Evolutionary conservation across 2,329 filamentous ascomycete species (phyloP).

Genomic region (Verticillium nonalfalfae): DNA sequence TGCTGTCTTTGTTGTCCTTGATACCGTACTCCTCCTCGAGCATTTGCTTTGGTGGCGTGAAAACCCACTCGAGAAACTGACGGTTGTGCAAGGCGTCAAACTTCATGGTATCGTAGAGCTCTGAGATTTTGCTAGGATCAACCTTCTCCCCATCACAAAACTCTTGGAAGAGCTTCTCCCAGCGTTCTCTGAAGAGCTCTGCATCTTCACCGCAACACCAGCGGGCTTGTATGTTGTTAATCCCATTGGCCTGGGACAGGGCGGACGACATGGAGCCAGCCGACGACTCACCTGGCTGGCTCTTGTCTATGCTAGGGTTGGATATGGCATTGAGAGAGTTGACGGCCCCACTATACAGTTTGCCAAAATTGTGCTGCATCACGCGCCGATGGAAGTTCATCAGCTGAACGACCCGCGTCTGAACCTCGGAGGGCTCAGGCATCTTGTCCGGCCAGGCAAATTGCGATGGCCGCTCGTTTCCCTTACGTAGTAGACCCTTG

Average conservation of each 20-base stretch:
- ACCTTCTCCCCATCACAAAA: conserved; percentile 97
- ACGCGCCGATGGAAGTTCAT: conserved; percentile 97
- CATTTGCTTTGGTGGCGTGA: conserved; percentile 77
- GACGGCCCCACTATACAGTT: conserved; percentile 62
- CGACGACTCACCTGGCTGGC: conserved; percentile 29
- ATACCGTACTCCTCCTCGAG: conserved; percentile 61
- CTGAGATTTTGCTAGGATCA: conserved; percentile 96
- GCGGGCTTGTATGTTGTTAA: conserved; percentile 72
- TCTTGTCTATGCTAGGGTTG: conserved; percentile 40
- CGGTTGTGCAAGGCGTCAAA: conserved; percentile 97
- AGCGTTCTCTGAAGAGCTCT: conserved; percentile 89
- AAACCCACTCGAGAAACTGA: conserved; percentile 95
- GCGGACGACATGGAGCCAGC: conserved; percentile 38
- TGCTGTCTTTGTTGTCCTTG: conserved; percentile 21
- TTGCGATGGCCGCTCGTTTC: conserved; percentile 87
- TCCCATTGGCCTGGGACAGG: conserved; percentile 53
- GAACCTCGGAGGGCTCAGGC: conserved; percentile 89
- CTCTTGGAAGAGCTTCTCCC: conserved; percentile 96
- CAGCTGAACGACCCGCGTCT: conserved; percentile 83
- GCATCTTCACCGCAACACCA: conserved; percentile 98
- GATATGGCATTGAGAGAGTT: conserved; percentile 54
- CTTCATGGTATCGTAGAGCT: conserved; percentile 99
- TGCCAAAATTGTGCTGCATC: conserved; percentile 90
- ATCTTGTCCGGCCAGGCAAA: conserved; percentile 98
- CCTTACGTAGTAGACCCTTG: conserved; percentile 84